Percentiles rank a stretch among this genome's conserved stretches.
These are phyloP conservation scores for Borovskyia barvae DNA, from an alignment of 208 protist genomes.

Conservation along the genomic window DNA sequence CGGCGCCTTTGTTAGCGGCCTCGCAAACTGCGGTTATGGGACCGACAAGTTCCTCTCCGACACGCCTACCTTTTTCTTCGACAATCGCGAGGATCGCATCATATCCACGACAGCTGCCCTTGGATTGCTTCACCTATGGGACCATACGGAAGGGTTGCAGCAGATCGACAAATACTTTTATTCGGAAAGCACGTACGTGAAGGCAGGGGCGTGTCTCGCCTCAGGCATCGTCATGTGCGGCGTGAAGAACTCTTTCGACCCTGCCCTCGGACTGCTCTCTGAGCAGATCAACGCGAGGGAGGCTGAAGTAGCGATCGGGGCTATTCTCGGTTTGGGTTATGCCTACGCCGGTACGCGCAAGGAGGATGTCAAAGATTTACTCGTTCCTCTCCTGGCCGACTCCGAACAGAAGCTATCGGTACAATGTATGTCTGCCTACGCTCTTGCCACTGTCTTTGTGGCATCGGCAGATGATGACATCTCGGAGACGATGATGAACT, in stretches of 20 bases:
- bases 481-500: slow-evolving; percentile 90
- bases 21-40: slow-evolving; percentile 95
- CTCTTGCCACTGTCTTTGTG: slow-evolving; percentile 97
- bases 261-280: slow-evolving; percentile 92
- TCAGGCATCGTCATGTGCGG: slow-evolving; percentile 88
- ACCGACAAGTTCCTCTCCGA: slow-evolving; percentile 97
- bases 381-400: slow-evolving; percentile 94
- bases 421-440: slow-evolving; percentile 92
- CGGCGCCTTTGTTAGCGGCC: slow-evolving; percentile 96
- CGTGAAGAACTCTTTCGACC: slow-evolving; percentile 91
- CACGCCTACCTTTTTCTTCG: slow-evolving; percentile 91
- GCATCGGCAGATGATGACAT: slow-evolving; percentile 96
- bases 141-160: slow-evolving; percentile 95
- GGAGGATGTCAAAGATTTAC: slow-evolving; percentile 94
- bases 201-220: slow-evolving; percentile 96
- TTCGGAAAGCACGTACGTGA: slow-evolving; percentile 94
- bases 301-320: slow-evolving; percentile 80
- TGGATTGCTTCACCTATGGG: slow-evolving; percentile 98
- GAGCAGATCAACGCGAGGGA: slow-evolving; percentile 72
- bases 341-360: slow-evolving; percentile 95
- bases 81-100: slow-evolving; percentile 97
- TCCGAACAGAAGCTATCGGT: slow-evolving; percentile 91
- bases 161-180: slow-evolving; percentile 97
- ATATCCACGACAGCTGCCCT: slow-evolving; percentile 96
- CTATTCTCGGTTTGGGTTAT: slow-evolving; percentile 96